These are phyloP conservation scores for Mycena indigotica DNA, from an alignment of 768 basidiomycete species.

Conservation along the genomic window DNA sequence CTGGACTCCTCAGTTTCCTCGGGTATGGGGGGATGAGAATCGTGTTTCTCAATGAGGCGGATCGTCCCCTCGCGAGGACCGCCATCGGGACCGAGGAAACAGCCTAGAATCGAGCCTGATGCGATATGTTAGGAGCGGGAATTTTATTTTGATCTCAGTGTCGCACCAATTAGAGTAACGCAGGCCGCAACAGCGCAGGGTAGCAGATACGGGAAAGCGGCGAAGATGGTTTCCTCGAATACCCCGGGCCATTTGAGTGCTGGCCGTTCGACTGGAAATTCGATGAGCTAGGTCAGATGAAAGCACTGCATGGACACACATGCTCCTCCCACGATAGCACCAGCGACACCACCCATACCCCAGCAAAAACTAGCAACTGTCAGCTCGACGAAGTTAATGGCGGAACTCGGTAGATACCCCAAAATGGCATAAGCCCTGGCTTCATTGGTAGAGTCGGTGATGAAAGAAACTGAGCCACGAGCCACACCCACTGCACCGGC, in stretches of 20 bases:
- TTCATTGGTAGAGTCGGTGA: constrained; percentile 93
- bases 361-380: constrained; percentile 72
- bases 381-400: constrained; percentile 1
- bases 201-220: constrained; percentile 85
- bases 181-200: constrained; percentile 79
- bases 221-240: constrained; percentile 71
- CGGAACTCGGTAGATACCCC: constrained; percentile 49
- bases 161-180: constrained; percentile 71
- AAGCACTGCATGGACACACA: not conserved
- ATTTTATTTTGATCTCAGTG: constrained; percentile 9
- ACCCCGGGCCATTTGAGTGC: constrained; percentile 82
- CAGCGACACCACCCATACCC: constrained; percentile 95
- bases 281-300: constrained; percentile 11
- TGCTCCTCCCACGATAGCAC: constrained; percentile 83
- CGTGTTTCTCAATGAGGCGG: constrained; percentile 77
- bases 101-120: constrained; percentile 79
- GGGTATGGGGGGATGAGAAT: constrained; percentile 54
- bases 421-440: constrained; percentile 92
- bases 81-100: constrained; percentile 90
- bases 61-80: constrained; percentile 88
- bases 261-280: constrained; percentile 71
- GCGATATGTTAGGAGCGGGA: constrained; percentile 1
- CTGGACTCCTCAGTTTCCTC: constrained; percentile 55
- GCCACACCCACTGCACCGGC: constrained; percentile 95
- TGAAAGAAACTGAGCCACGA: constrained; percentile 79